Evolutionary conservation across 129 eudicot genomes (phyloP).

Genomic region (Centella asiatica): DNA sequence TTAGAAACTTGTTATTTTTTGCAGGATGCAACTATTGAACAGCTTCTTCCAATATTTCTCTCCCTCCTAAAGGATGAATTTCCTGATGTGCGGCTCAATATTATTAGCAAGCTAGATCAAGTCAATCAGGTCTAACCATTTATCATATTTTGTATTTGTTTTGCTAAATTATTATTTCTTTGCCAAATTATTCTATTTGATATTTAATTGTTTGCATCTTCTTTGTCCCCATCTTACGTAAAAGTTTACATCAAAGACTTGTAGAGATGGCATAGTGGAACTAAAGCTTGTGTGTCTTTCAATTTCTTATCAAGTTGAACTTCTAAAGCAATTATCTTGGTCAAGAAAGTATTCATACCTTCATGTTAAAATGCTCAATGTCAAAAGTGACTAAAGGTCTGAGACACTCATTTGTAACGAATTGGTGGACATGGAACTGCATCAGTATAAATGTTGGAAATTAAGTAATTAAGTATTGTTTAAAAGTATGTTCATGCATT

Average conservation of each 20-base stretch:
- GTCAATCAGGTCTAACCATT: constrained; percentile 72
- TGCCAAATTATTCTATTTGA: background rate
- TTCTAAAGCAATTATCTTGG: background rate
- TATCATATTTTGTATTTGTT: background rate
- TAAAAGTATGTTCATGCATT: background rate
- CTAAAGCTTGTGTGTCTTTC: background rate
- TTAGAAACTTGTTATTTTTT: background rate
- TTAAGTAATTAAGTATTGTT: background rate
- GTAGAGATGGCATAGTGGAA: background rate
- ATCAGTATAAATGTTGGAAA: background rate
- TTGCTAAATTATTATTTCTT: background rate
- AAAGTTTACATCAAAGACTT: background rate
- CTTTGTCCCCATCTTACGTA: background rate
- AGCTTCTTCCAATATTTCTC: constrained; percentile 93
- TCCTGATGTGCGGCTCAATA: constrained; percentile 96
- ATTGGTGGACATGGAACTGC: background rate
- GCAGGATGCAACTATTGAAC: constrained; percentile 97
- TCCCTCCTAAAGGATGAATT: constrained; percentile 92
- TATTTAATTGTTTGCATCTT: background rate
- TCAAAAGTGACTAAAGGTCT: too few species aligned
- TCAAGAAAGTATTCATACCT: background rate
- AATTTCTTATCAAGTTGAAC: background rate
- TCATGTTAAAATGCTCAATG: too few species aligned
- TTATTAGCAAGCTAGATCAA: constrained; percentile 96
- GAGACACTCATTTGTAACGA: too few species aligned